Evolutionary conservation across 169 alveolate species (phyloP), one percentile per base, ranked within the genome.

Genomic region (Amoebophrya sp.): DNA sequence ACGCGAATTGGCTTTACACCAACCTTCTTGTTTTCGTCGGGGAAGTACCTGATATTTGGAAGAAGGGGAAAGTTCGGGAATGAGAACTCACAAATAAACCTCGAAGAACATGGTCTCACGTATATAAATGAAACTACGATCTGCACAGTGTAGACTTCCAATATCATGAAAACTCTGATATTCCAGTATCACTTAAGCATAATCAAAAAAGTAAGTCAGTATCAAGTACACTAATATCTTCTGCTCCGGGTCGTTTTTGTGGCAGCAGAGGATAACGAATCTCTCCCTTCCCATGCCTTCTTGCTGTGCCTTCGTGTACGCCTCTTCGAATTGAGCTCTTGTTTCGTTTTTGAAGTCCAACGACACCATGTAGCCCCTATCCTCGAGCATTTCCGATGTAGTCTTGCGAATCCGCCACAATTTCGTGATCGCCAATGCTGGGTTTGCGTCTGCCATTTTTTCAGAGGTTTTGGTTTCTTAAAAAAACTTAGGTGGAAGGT

Each of bases 1-100:
- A 96, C 98, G 93, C 98, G 96, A 91, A 97, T 96, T 1, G 99
- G 98, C 92, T 97, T 97, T 41, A 97, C 99, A 18, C 99, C 99
- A 14, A 98, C 97, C 91, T 97, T 96, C 94, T 96, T 97, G 91
- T 95, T 95, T 90, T 97, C 99, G 91, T 97, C 99, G 12, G 98
- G 98, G 93, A 97, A 97, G 33, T 65, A 65, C 83, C 83, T 65
- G 83, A 26, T 12, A 26, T 10, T 23, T 10, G 76, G 76, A 23
- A 53, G 10, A 23, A 23, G 76, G 76, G 10, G 76, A 53, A 53
- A 23, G 76, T 14, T 53, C n/a, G 23, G 76, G n/a, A 23, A 53
- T 23, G 76, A 53, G 76, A 53, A 53, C 76, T 14, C 10, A 53
- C 23, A 53, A 53, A n/a, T n/a, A n/a, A n/a, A n/a, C n/a, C n/a